These are phyloP conservation scores for Volvariella volvacea DNA, from an alignment of 1,284 basidiomycete species.

Conservation along the genomic window DNA sequence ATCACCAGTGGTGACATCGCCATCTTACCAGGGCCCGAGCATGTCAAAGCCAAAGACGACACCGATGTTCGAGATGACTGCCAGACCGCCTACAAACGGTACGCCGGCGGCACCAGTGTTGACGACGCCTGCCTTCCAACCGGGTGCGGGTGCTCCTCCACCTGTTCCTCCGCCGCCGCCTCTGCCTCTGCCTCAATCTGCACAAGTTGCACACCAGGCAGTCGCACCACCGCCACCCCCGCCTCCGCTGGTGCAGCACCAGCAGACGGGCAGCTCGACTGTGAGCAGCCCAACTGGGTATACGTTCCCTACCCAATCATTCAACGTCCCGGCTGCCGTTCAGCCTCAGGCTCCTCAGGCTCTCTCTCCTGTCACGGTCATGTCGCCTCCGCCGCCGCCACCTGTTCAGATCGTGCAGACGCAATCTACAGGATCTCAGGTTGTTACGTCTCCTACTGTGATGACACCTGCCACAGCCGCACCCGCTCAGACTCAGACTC, in stretches of 20 bases:
- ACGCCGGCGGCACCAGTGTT: neutral
- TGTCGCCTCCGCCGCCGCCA: neutral
- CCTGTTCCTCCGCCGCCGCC: neutral
- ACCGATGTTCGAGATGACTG: constrained; percentile 8
- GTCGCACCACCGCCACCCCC: neutral
- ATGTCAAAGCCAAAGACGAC: constrained; percentile 3
- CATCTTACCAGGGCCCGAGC: neutral
- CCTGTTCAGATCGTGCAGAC: neutral
- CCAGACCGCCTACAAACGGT: constrained; percentile 4
- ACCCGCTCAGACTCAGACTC: too few species aligned
- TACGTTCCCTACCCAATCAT: too few species aligned
- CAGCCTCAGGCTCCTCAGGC: neutral
- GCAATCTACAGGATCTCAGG: neutral
- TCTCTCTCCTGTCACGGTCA: neutral
- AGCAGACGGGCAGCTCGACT: too few species aligned
- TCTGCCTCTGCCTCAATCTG: too few species aligned
- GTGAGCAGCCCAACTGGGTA: too few species aligned
- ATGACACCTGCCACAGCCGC: neutral
- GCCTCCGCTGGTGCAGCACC: neutral
- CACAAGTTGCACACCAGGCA: too few species aligned
- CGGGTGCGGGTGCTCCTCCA: neutral
- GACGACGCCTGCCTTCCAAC: too few species aligned
- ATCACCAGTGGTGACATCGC: too few species aligned
- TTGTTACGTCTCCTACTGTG: neutral
- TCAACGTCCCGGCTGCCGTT: too few species aligned